phyloP scores from a whole-genome alignment of 2,329 filamentous ascomycete genomes.

The Atkinsonella texensis region DNA sequence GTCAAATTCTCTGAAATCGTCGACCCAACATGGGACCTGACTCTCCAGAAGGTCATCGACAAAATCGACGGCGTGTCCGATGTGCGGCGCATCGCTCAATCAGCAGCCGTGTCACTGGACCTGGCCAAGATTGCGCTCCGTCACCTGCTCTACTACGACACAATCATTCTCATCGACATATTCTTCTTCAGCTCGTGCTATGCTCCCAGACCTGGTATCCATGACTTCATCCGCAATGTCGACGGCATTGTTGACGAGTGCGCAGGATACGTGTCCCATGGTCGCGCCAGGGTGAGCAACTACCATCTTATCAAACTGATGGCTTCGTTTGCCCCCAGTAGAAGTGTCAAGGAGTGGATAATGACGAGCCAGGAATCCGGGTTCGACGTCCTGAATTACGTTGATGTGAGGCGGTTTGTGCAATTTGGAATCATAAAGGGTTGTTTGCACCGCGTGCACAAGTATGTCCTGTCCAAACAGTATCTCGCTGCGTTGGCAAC shows the following conservation, averaged over 20 bases:
- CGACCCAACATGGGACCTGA: constrained; percentile 62
- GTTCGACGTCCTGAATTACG: constrained; percentile 54
- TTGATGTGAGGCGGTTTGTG: constrained; percentile 84
- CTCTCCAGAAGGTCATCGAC: constrained; percentile 65
- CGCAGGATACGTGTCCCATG: constrained; percentile 61
- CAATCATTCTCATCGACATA: constrained; percentile 79
- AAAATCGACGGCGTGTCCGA: constrained; percentile 87
- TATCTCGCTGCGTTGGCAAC: constrained; percentile 45
- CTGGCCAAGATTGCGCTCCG: constrained; percentile 78
- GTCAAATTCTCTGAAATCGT: constrained; percentile 53
- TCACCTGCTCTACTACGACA: constrained; percentile 88
- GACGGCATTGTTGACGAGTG: constrained; percentile 77
- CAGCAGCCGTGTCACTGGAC: constrained; percentile 75
- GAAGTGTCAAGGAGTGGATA: constrained; percentile 81
- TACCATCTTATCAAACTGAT: constrained; percentile 72
- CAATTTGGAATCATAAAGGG: constrained; percentile 96
- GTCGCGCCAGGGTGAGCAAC: constrained; percentile 35
- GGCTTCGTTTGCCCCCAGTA: constrained; percentile 69
- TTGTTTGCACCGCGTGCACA: constrained; percentile 83
- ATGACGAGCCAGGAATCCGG: constrained; percentile 56
- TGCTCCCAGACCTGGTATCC: constrained; percentile 64
- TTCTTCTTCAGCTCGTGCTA: constrained; percentile 94
- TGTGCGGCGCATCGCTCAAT: constrained; percentile 72
- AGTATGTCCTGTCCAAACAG: constrained; percentile 65
- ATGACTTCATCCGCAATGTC: constrained; percentile 64